Evolutionary conservation across 306 rosid species (phyloP).

Genomic region (Astragalus glycyphyllos): DNA sequence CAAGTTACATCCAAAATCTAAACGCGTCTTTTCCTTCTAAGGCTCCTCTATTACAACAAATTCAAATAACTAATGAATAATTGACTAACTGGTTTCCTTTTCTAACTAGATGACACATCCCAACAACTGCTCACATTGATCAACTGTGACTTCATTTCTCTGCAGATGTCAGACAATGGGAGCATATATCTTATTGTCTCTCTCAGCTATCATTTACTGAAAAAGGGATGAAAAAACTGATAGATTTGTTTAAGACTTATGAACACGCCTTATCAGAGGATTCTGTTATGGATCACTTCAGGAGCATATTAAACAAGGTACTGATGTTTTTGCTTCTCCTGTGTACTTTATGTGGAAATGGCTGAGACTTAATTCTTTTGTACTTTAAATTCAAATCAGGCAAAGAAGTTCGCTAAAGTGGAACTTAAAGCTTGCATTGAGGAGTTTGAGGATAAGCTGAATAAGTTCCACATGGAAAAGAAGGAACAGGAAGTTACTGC

Average conservation of each 20-base stretch:
- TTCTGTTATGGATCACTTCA: constrained; percentile 83
- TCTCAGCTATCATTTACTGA: constrained; percentile 95
- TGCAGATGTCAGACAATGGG: constrained; percentile 87
- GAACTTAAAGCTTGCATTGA: constrained; percentile 82
- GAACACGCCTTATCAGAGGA: constrained; percentile 84
- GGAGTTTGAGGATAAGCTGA: constrained; percentile 94
- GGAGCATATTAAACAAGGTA: constrained; percentile 84
- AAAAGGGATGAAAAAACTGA: constrained; percentile 88
- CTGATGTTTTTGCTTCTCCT: constrained; percentile 29
- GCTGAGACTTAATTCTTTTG: constrained; percentile 23
- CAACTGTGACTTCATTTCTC: constrained; percentile 17
- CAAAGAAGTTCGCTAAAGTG: constrained; percentile 89
- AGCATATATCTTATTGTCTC: constrained; percentile 87
- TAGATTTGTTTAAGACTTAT: constrained; percentile 82
- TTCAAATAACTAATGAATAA: neutral
- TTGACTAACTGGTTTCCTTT: neutral
- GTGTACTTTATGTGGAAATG: constrained; percentile 21
- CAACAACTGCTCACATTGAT: constrained; percentile 24
- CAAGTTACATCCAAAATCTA: neutral
- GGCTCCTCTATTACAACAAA: neutral
- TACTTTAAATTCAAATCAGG: constrained; percentile 52
- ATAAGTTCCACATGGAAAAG: constrained; percentile 76
- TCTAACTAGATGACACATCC: neutral
- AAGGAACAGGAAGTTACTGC: constrained; percentile 88
- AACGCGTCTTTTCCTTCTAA: neutral